Percentiles rank a stretch among this genome's conserved stretches.
Evolutionary conservation across 1,284 basidiomycete species (phyloP).

Genomic region (Serendipita sp.): DNA sequence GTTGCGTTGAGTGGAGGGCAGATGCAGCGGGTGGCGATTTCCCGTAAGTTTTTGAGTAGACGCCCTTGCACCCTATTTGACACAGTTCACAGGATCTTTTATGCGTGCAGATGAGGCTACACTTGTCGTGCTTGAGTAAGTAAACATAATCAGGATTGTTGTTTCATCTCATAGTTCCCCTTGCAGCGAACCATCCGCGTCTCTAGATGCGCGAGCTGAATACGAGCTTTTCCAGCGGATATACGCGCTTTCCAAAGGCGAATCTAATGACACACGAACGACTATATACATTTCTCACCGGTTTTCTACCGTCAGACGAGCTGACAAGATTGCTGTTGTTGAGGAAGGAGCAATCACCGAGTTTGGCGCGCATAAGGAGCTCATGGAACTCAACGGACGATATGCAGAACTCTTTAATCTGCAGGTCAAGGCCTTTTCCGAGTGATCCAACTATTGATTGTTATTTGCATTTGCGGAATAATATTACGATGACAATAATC

Average conservation of each 20-base stretch:
- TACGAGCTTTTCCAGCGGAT: slow-evolving; percentile 63
- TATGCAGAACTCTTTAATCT: slow-evolving; percentile 1
- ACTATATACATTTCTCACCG: slow-evolving; percentile 77
- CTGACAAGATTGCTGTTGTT: slow-evolving; percentile 76
- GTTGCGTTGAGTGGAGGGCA: slow-evolving; percentile 22
- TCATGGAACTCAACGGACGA: slow-evolving; percentile 28
- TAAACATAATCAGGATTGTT: slow-evolving; percentile 6
- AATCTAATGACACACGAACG: slow-evolving; percentile 38
- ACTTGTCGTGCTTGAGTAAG: slow-evolving; percentile 56
- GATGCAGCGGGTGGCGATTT: slow-evolving; percentile 77
- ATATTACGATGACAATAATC: too few species aligned
- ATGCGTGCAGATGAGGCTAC: slow-evolving; percentile 54
- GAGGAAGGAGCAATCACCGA: slow-evolving; percentile 67
- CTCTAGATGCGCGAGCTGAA: slow-evolving; percentile 68
- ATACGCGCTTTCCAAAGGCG: slow-evolving; percentile 30
- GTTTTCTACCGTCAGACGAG: slow-evolving; percentile 60
- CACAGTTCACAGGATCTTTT: slow-evolving; percentile 39
- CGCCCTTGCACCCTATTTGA: background rate
- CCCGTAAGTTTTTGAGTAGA: slow-evolving; percentile 28
- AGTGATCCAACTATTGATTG: background rate
- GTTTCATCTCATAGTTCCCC: background rate
- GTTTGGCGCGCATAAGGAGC: slow-evolving; percentile 63
- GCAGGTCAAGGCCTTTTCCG: background rate
- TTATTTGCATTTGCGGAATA: too few species aligned
- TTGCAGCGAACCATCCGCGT: slow-evolving; percentile 23